Evolutionary conservation across 441 rosid species (phyloP), one percentile per base, ranked within the genome.

Genomic region (Metrosideros polymorpha): DNA sequence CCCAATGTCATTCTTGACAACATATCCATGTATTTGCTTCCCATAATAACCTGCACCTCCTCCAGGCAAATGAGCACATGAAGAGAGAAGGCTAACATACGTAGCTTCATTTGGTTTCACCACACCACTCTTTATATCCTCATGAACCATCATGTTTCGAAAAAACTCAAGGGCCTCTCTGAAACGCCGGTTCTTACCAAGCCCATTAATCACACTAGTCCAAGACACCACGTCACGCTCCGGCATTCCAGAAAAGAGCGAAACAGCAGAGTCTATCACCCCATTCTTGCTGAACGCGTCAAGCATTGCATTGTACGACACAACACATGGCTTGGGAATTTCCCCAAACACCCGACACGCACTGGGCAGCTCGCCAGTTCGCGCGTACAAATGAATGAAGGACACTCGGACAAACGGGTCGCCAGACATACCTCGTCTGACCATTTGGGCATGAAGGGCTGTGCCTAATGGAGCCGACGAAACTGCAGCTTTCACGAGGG

Each of bases 151-250:
- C 96, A 95, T 93, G 82, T 89, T 90, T 82, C 87, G 82, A 56
- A 94, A 94, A 82, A 88, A 76, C 71, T n/a, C 71, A 66, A 95
- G 71, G 6, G 93, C 95, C 84, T 92, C 88, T 9, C 56, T 12
- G 32, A 92, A 93, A 61, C 84, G 87, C 19, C 91, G 90, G 45
- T 90, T 92, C 59, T 59, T 90, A 66, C 88, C 76, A 85, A 94
- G 91, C 89, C 98, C 96, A 77, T 91, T 93, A 55, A 95, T 92
- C 85, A 94, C 90, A 82, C 87, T 93, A 17, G 97, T 94, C 98
- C 96, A 95, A 30, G 97, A 92, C 30, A 95, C 91, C 42, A 93
- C 98, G 85, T 94, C 96, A 45, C 86, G 90, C 61, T 86, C 79
- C 76, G 77, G 76, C 96, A 95, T 94, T 61, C 87, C 77, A 63